A percentile compares a stretch with the other conserved stretches of the same genome.
phyloP scores from a whole-genome alignment of 2,329 filamentous ascomycete species.

The Cladosporium sp. region DNA sequence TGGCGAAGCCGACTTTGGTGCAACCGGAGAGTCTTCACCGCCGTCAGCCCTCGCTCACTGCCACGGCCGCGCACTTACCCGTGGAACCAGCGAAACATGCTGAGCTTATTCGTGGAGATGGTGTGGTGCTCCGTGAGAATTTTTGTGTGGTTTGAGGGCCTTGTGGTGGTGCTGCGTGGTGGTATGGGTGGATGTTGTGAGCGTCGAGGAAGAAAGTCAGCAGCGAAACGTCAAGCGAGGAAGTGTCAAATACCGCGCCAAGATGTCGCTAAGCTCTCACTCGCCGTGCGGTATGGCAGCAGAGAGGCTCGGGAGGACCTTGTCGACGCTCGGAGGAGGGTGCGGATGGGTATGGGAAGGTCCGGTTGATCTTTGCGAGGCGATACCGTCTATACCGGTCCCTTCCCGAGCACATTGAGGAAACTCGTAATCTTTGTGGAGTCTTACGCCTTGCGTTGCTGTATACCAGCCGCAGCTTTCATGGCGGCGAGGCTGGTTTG shows the following conservation, averaged over 20 bases:
- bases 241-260: neutral
- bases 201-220: neutral
- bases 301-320: neutral
- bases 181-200: neutral
- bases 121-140: neutral
- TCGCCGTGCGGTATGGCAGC: neutral
- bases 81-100: neutral
- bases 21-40: neutral
- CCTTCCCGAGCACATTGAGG: neutral
- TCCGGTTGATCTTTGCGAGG: neutral
- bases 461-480: neutral
- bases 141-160: neutral
- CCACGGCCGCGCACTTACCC: neutral
- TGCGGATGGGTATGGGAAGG: neutral
- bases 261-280: neutral
- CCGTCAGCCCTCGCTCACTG: neutral
- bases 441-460: neutral
- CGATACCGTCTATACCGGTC: neutral
- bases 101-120: neutral
- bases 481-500: neutral
- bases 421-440: neutral
- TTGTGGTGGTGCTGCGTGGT: neutral
- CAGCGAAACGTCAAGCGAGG: neutral
- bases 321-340: neutral
- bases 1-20: neutral